Conservation (phyloP, 2,329 filamentous ascomycete genomes). For the Coniosporium tulheliwenetii region DNA sequence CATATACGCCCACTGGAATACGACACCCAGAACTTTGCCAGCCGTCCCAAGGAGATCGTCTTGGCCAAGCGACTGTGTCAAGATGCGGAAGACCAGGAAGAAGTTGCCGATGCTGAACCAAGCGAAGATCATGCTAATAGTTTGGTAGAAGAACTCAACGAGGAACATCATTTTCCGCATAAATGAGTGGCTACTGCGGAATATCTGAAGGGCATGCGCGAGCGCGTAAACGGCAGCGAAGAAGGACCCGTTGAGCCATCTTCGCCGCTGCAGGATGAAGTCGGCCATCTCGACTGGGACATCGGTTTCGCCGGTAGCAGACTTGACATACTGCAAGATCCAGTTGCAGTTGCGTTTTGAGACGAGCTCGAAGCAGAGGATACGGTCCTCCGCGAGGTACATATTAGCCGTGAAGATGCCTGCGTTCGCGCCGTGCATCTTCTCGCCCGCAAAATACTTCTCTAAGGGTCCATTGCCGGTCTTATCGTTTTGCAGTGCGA, state of each 20-base stretch:
- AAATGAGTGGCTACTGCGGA: constrained; percentile 79
- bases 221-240: constrained; percentile 94
- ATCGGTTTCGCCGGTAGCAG: constrained; percentile 89
- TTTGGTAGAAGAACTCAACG: constrained; percentile 87
- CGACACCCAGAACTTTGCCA: constrained; percentile 67
- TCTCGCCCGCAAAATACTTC: constrained; percentile 95
- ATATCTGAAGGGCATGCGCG: constrained; percentile 91
- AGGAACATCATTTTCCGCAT: constrained; percentile 80
- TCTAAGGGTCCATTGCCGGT: constrained; percentile 82
- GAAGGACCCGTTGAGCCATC: constrained; percentile 97
- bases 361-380: constrained; percentile 95
- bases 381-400: constrained; percentile 97
- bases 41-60: constrained; percentile 54
- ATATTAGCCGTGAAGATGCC: constrained; percentile 98
- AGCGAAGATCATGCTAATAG: constrained; percentile 91
- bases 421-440: constrained; percentile 81
- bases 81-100: constrained; percentile 95
- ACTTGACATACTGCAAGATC: constrained; percentile 98
- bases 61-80: constrained; percentile 71
- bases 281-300: constrained; percentile 90
- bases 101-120: constrained; percentile 88
- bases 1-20: constrained; percentile 95
- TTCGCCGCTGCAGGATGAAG: constrained; percentile 84
- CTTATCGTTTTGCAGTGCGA: constrained; percentile 93
- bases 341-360: constrained; percentile 95